These are phyloP conservation scores for Penicillium sp. DNA, from an alignment of 2,329 filamentous ascomycete genomes.

Conservation along the genomic window DNA sequence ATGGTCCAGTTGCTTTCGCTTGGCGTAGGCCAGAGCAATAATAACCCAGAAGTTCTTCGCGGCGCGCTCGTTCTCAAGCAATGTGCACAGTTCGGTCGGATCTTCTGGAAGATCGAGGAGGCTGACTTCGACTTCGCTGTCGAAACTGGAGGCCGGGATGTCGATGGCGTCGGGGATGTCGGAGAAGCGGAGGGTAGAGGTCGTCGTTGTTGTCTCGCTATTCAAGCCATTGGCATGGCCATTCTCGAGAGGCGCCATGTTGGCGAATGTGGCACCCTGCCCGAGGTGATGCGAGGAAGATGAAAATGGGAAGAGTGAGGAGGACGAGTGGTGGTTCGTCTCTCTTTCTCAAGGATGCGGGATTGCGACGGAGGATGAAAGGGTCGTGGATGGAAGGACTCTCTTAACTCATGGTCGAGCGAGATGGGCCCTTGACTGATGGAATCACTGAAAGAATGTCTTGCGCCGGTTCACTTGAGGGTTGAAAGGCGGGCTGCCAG, in stretches of 20 bases:
- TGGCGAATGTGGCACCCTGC: slow-evolving; percentile 18
- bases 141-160: slow-evolving; percentile 63
- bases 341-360: slow-evolving; percentile 10
- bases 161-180: slow-evolving; percentile 65
- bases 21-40: slow-evolving; percentile 95
- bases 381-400: slow-evolving; percentile 8
- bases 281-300: not conserved
- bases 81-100: slow-evolving; percentile 88
- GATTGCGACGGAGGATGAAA: slow-evolving; percentile 23
- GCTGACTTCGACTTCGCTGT: slow-evolving; percentile 83
- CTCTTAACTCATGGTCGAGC: slow-evolving; percentile 36
- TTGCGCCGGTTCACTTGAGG: slow-evolving; percentile 9
- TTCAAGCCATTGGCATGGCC: slow-evolving; percentile 57
- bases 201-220: slow-evolving; percentile 45
- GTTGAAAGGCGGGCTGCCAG: slow-evolving; percentile 11
- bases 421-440: slow-evolving; percentile 14
- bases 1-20: slow-evolving; percentile 90
- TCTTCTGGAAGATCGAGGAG: slow-evolving; percentile 90
- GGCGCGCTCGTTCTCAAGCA: slow-evolving; percentile 91
- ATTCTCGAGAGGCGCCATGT: slow-evolving; percentile 56
- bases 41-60: slow-evolving; percentile 96
- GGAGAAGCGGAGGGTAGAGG: slow-evolving; percentile 55
- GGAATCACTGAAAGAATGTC: slow-evolving; percentile 7
- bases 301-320: not conserved
- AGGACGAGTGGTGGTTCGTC: not conserved